Evolutionary conservation across 331 rosid genomes (phyloP).

Genomic region (Ulmus americana): DNA sequence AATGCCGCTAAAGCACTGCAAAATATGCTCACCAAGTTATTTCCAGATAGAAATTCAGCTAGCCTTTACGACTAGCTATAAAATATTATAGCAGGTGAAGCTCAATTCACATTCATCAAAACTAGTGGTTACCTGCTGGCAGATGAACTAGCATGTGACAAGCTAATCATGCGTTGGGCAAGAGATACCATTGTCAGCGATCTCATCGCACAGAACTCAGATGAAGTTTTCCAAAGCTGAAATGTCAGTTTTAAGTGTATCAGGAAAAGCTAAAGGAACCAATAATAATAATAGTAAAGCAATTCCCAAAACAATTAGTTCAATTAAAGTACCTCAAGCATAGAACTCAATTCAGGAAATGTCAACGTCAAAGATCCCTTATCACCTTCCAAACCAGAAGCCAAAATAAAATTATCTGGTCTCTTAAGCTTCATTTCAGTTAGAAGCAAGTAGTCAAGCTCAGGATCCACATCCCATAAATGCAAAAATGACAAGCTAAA

Average conservation of each 20-base stretch:
- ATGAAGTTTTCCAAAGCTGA: constrained; percentile 95
- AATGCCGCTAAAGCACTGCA: constrained; percentile 95
- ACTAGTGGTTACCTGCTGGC: constrained; percentile 70
- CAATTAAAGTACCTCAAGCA: constrained; percentile 62
- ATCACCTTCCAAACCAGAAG: constrained; percentile 90
- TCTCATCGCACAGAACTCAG: constrained; percentile 87
- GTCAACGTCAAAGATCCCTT: constrained; percentile 83
- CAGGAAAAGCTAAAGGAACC: constrained; percentile 35
- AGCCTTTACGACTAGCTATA: neutral
- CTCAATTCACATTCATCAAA: constrained; percentile 14
- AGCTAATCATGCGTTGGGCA: constrained; percentile 81
- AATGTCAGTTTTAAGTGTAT: constrained; percentile 44
- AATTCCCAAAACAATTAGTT: constrained; percentile 31
- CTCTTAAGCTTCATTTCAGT: constrained; percentile 75
- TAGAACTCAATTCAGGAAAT: constrained; percentile 68
- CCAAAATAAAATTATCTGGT: constrained; percentile 65
- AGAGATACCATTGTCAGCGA: constrained; percentile 90
- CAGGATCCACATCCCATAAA: constrained; percentile 65
- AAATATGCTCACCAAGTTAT: constrained; percentile 21
- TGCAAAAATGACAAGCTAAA: constrained; percentile 86
- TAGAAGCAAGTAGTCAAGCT: constrained; percentile 73
- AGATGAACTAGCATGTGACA: constrained; percentile 71
- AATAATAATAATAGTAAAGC: constrained; percentile 25
- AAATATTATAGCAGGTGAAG: neutral
- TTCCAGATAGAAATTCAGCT: neutral